Conservation (phyloP, 441 rosid genomes). For the Croton laevigatus region DNA sequence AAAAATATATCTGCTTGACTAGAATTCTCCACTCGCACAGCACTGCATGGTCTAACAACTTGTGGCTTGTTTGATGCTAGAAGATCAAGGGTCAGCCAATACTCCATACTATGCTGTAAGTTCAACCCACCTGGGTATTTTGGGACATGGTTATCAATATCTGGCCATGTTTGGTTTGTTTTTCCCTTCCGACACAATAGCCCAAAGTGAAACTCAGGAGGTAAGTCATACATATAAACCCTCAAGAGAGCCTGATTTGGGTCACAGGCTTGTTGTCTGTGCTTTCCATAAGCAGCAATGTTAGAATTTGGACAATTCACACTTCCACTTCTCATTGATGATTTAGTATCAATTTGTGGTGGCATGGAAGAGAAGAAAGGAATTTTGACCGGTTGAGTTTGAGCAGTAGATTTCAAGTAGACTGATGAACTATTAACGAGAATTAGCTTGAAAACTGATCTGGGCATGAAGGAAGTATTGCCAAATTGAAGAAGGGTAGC, state of each 20-base stretch:
- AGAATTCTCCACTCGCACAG: slow-evolving; percentile 59
- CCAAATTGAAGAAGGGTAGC: slow-evolving; percentile 57
- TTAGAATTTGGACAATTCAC: slow-evolving; percentile 19
- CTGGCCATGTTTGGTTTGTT: slow-evolving; percentile 63
- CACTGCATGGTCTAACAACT: slow-evolving; percentile 50
- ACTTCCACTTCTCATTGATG: slow-evolving; percentile 18
- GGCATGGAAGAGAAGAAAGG: slow-evolving; percentile 30
- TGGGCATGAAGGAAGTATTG: slow-evolving; percentile 47
- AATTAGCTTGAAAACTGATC: slow-evolving; percentile 56
- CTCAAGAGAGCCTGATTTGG: slow-evolving; percentile 39
- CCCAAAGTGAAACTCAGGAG: slow-evolving; percentile 88
- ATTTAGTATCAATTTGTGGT: slow-evolving; percentile 22
- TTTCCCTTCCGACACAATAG: slow-evolving; percentile 70
- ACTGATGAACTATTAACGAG: slow-evolving; percentile 58
- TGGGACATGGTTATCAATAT: slow-evolving; percentile 49
- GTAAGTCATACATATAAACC: slow-evolving; percentile 86
- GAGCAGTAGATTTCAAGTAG: slow-evolving; percentile 35
- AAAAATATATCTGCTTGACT: slow-evolving; percentile 68
- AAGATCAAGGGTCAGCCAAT: slow-evolving; percentile 92
- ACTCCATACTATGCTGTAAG: slow-evolving; percentile 90
- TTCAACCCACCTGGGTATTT: slow-evolving; percentile 87
- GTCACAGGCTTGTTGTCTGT: slow-evolving; percentile 24
- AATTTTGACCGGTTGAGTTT: slow-evolving; percentile 29
- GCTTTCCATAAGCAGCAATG: slow-evolving; percentile 17
- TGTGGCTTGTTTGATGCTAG: slow-evolving; percentile 54